Percentiles rank a stretch among this genome's conserved stretches.
Conservation (phyloP, 495 filamentous ascomycete species). For the Letharia lupina region DNA sequence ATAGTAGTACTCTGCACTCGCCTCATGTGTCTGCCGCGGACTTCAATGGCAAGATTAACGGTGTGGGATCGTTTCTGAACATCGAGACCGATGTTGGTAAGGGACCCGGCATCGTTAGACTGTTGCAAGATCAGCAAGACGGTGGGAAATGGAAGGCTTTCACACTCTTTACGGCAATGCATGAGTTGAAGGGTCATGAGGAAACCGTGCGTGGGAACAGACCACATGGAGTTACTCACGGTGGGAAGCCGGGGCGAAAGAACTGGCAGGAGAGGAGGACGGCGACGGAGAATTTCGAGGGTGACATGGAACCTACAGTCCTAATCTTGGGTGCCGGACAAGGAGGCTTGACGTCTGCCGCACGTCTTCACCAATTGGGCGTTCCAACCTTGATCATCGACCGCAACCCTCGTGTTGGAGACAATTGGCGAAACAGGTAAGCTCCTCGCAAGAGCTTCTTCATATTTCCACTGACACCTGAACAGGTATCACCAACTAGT, state of each 20-base stretch:
- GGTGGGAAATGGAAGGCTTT: slow-evolving; percentile 56
- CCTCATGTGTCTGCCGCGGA: slow-evolving; percentile 41
- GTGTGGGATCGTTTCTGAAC: slow-evolving; percentile 36
- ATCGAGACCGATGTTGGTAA: slow-evolving; percentile 45
- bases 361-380: slow-evolving; percentile 63
- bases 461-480: background rate
- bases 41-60: slow-evolving; percentile 31
- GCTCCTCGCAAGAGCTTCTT: slow-evolving; percentile 27
- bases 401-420: slow-evolving; percentile 55
- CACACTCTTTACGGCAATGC: slow-evolving; percentile 51
- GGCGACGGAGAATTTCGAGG: slow-evolving; percentile 46
- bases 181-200: slow-evolving; percentile 42
- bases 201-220: slow-evolving; percentile 44
- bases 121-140: slow-evolving; percentile 38
- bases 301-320: slow-evolving; percentile 50
- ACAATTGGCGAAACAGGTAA: slow-evolving; percentile 68
- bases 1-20: slow-evolving; percentile 34
- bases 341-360: slow-evolving; percentile 51
- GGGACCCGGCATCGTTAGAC: slow-evolving; percentile 49
- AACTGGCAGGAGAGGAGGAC: slow-evolving; percentile 61
- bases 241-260: slow-evolving; percentile 35
- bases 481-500: slow-evolving; percentile 46
- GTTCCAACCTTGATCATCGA: slow-evolving; percentile 60
- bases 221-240: slow-evolving; percentile 45
- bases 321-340: slow-evolving; percentile 58